These are phyloP conservation scores for Spirogloea muscicola DNA, from an alignment of 139 green algal genomes.

Conservation along the genomic window DNA sequence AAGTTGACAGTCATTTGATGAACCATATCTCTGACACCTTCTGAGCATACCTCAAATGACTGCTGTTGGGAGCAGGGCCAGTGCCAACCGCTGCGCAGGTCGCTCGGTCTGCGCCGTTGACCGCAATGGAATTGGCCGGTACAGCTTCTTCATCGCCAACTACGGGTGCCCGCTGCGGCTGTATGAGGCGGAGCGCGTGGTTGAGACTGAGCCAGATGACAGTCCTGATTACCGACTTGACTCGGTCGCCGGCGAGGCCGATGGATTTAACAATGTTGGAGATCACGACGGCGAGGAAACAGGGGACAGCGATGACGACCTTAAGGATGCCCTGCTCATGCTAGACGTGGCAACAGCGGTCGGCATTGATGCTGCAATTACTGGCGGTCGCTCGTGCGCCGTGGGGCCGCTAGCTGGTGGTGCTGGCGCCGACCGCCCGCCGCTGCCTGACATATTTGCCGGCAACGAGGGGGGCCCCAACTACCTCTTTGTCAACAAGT, in stretches of 20 bases:
- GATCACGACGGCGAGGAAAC: no score
- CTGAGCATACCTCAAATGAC: no score
- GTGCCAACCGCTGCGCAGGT: constrained; percentile 30
- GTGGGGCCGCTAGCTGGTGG: neutral
- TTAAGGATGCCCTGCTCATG: neutral
- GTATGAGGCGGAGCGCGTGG: no score
- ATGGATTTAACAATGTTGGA: no score
- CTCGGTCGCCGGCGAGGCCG: no score
- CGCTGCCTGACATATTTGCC: constrained; percentile 39
- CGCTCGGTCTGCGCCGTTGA: constrained; percentile 34
- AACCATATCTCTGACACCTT: no score
- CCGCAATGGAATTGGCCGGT: constrained; percentile 20
- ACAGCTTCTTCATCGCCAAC: constrained; percentile 42
- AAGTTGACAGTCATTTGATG: no score
- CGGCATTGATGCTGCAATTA: neutral
- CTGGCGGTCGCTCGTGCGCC: constrained; percentile 1
- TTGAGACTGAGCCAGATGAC: no score
- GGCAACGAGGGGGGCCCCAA: constrained; percentile 42
- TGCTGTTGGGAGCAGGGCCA: constrained; percentile 13
- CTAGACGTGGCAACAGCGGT: constrained; percentile 4
- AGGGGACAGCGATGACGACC: neutral
- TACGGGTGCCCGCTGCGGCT: constrained; percentile 39
- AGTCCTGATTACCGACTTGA: no score
- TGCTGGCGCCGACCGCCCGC: no score
- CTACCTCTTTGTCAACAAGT: constrained; percentile 43